Percentiles rank a stretch among this genome's conserved stretches.
Evolutionary conservation across 1,284 basidiomycete species (phyloP).

Genomic region (Trametes versicolor): DNA sequence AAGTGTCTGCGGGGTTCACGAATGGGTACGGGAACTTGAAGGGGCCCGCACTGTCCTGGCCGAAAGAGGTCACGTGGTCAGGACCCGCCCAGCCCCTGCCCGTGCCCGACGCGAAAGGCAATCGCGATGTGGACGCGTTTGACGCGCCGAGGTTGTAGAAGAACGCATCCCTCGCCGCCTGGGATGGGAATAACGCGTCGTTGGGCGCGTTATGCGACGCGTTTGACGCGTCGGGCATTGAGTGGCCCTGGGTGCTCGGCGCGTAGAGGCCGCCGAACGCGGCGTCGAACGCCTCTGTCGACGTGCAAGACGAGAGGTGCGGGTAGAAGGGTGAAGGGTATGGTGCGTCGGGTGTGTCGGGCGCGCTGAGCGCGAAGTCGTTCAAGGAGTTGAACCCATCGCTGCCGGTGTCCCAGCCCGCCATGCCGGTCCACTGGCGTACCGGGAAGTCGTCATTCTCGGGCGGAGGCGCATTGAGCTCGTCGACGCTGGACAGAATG

Average conservation of each 20-base stretch:
- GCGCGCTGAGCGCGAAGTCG: not conserved
- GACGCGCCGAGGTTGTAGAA: not conserved
- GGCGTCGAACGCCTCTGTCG: too few species aligned
- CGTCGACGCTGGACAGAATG: too few species aligned
- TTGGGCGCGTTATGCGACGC: not conserved
- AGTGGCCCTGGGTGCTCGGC: too few species aligned
- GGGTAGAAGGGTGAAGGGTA: too few species aligned
- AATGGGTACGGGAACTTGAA: not conserved
- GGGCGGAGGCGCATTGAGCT: too few species aligned
- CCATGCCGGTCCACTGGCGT: too few species aligned
- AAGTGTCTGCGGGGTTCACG: not conserved
- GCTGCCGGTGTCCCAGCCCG: too few species aligned
- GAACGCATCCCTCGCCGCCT: not conserved
- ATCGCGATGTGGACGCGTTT: not conserved
- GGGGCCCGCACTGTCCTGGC: not conserved
- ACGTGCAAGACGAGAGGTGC: too few species aligned
- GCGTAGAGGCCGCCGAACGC: not conserved
- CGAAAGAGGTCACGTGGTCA: not conserved
- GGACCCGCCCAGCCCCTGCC: not conserved
- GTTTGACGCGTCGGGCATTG: not conserved
- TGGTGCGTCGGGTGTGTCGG: too few species aligned
- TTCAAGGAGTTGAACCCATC: too few species aligned
- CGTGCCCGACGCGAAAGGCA: not conserved
- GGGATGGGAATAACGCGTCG: not conserved
- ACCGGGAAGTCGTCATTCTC: too few species aligned